Base-by-base conservation (phyloP, 2,329 filamentous ascomycete species). In the Colletotrichum liriopes region DNA sequence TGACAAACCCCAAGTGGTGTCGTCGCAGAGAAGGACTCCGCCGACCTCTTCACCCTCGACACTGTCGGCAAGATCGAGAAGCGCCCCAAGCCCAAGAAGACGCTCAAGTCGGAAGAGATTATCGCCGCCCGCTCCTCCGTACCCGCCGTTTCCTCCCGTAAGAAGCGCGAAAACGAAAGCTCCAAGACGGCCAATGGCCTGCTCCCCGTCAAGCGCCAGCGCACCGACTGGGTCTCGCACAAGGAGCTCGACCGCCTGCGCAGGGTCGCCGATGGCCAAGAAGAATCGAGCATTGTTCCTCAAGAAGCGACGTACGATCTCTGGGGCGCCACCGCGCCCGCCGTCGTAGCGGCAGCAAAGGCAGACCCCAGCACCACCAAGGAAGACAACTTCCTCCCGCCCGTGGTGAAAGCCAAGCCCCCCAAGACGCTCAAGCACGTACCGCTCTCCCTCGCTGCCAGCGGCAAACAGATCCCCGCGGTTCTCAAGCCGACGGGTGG, bases 91-190 rank as follows among this genome's bases (percentile, higher is more conserved):
- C 84, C 86, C 75, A 90, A 92, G 80, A 98, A 97, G 84, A 88
- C 89, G 6, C 89, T 99, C 76, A 97, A 94, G 83, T 92, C 92
- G 74, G 96, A 99, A 80, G 94, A 98, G 80, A 98, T 99, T 75
- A 91, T 99, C 77, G 92, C 93, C 39, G 88, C 92, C 78, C 92
- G 96, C 74, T 98, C 95, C 45, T 92, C 91, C 16, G 89, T 98
- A 11, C 93, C 94, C 5, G 92, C 93, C 16, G 89, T 99, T 8
- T 89, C 93, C 32, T 88, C 90, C 74, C 91, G 93, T 77, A 99
- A 98, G 85, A 92, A 96, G 62, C 71, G 67, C 49, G 61, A 62
- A n/a, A 52, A 55, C 56, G 60, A 69, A 35, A 79, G 90, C 11
- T 89, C 89, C 67, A 93, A 91, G 78, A 90, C 93, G 12, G 91